phyloP scores from a whole-genome alignment of 768 basidiomycete genomes.

The Psilocybe cubensis region DNA sequence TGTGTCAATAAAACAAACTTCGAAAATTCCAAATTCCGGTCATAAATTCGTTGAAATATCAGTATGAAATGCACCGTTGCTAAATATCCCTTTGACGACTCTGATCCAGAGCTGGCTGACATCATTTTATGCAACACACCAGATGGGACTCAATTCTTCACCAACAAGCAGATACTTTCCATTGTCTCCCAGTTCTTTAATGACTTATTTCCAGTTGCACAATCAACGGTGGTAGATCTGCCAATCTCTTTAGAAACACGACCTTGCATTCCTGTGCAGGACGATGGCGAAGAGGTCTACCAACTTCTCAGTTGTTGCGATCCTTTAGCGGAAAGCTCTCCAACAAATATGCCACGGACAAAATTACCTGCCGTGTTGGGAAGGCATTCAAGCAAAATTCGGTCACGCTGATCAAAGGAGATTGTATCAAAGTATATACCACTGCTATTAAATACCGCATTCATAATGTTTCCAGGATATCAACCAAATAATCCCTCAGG shows the following conservation, averaged over 20 bases:
- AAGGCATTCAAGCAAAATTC: background rate
- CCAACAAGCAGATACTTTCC: conserved; percentile 28
- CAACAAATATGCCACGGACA: conserved; percentile 1
- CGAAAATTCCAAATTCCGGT: no score
- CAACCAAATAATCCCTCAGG: background rate
- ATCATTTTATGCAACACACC: conserved; percentile 28
- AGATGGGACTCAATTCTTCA: conserved; percentile 34
- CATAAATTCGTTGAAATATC: no score
- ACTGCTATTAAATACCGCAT: background rate
- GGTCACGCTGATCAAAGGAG: background rate
- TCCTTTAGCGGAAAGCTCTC: background rate
- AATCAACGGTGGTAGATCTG: no score
- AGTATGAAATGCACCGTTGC: background rate
- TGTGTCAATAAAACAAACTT: no score
- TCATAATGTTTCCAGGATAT: background rate
- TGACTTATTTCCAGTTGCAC: no score
- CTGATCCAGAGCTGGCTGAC: conserved; percentile 17
- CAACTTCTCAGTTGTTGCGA: background rate
- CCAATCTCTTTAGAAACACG: no score
- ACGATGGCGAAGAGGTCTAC: background rate
- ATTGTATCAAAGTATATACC: background rate
- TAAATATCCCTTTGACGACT: conserved; percentile 19
- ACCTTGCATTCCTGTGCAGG: background rate
- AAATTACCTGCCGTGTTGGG: background rate
- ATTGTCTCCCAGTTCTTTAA: conserved; percentile 34